Conservation (phyloP, 495 filamentous ascomycete species). For the Neurospora terricola region DNA sequence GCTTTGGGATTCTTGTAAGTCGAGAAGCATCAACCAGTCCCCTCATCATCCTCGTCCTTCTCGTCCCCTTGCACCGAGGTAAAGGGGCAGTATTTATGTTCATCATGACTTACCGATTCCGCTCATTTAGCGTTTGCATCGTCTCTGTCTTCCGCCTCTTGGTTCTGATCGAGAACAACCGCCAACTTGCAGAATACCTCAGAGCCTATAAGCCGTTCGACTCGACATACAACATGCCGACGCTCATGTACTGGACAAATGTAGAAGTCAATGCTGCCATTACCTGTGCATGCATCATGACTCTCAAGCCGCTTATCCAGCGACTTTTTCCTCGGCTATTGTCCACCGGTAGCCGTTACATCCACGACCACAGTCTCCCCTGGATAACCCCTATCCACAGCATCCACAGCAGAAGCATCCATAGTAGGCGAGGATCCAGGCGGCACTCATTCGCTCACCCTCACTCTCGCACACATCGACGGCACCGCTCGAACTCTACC, state of each 20-base stretch:
- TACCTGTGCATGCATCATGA: conserved; percentile 22
- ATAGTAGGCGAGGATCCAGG: neutral
- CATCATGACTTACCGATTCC: neutral
- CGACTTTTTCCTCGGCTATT: conserved; percentile 14
- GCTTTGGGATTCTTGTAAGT: conserved; percentile 21
- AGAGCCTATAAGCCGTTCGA: conserved; percentile 2
- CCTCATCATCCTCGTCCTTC: neutral
- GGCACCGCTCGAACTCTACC: neutral
- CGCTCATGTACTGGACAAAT: conserved; percentile 20
- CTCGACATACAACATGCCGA: conserved; percentile 14
- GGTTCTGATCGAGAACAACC: conserved; percentile 10
- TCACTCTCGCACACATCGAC: neutral
- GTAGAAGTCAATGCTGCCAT: conserved; percentile 22
- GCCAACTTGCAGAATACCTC: neutral
- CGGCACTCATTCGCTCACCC: conserved; percentile 1
- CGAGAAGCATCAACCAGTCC: neutral
- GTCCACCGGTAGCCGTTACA: neutral
- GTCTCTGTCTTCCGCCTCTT: conserved; percentile 17
- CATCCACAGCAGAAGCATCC: neutral
- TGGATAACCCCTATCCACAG: conserved; percentile 16
- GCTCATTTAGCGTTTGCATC: conserved; percentile 16
- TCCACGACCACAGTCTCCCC: conserved; percentile 10
- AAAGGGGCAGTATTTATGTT: neutral
- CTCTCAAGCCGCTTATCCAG: conserved; percentile 21
- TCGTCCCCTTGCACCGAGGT: neutral